Evolutionary conservation across 2,329 filamentous ascomycete species (phyloP).

Genomic region (Xylariales sp.): DNA sequence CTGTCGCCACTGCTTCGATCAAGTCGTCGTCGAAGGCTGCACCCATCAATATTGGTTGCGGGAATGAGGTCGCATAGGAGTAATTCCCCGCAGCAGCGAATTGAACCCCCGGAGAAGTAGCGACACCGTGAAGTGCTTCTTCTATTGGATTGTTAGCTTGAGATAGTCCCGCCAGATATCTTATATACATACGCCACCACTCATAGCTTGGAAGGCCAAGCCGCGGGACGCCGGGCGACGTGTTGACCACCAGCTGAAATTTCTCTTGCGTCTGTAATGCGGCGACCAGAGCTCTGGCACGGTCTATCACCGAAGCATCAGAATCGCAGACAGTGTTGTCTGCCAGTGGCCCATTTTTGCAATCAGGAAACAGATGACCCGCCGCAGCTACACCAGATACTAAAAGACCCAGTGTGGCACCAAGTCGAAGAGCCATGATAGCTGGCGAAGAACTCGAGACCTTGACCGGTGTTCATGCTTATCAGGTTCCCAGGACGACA

Average conservation of each 20-base stretch:
- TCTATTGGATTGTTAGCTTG: too few species aligned
- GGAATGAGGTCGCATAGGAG: conserved; percentile 27
- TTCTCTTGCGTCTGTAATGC: conserved; percentile 21
- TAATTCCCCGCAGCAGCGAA: conserved; percentile 20
- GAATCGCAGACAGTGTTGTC: conserved; percentile 20
- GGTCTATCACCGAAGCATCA: conserved; percentile 14
- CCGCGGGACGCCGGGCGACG: conserved; percentile 44
- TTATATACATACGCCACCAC: too few species aligned
- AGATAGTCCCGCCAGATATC: too few species aligned
- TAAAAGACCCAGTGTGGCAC: conserved; percentile 14
- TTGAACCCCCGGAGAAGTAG: conserved; percentile 41
- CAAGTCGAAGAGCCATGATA: conserved; percentile 15
- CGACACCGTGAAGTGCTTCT: conserved; percentile 59
- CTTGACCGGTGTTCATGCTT: background rate
- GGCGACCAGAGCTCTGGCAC: conserved; percentile 18
- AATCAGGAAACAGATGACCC: conserved; percentile 21
- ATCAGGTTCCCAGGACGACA: background rate
- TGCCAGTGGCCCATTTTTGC: conserved; percentile 17
- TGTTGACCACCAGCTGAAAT: conserved; percentile 20
- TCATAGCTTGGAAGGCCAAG: conserved; percentile 55
- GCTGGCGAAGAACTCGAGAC: background rate
- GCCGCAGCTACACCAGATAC: conserved; percentile 17
- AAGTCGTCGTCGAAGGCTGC: conserved; percentile 27
- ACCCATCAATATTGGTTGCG: conserved; percentile 24
- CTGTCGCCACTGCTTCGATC: conserved; percentile 23